Evolutionary conservation across 2,329 filamentous ascomycete genomes (phyloP), one percentile per base, ranked within the genome.

Genomic region (Trichophyton simii): DNA sequence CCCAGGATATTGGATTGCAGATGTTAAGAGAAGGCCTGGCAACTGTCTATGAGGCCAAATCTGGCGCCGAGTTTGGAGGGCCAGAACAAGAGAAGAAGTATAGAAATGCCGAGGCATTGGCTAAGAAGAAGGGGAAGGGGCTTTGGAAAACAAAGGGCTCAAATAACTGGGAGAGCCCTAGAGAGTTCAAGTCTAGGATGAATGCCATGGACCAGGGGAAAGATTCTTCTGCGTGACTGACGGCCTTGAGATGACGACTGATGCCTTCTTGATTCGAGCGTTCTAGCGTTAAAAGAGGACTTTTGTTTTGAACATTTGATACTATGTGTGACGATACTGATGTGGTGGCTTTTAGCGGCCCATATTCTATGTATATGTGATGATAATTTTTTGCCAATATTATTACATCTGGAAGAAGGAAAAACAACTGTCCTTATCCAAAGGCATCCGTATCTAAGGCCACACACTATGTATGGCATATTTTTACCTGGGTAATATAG

Each of bases 21-120:
- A 95, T 99, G 91, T 76, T 99, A 64, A 88, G 85, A 75, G 80
- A 78, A 22, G 94, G 94, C 0, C 76, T 95, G 65, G 94, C 92
- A 46, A 96, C 90, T 1, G 87, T 94, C 2, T 99, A 97, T 72
- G 94, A 97, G 76, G 92, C 90, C 31, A 97, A 95, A 75, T 82
- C 80, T 3, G 94, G 92, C 2, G 87, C 84, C 20, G 94, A 97
- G 71, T 99, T 94, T 78, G 94, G 94, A 25, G 84, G 85, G 0
- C 78, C 82, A 61, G 83, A 85, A 67, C 69, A 74, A 66, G 76
- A 80, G 66, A 66, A 66, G 55, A 75, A 72, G 63, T 81, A 81
- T 67, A 70, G 76, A 31, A 68, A 70, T 18, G 77, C 77, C 1
- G 79, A 81, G 63, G 72, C 69, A 67, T 71, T 78, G 72, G 88